Evolutionary conservation across 1,284 basidiomycete genomes (phyloP).

Genomic region (Farysia itapuensis): DNA sequence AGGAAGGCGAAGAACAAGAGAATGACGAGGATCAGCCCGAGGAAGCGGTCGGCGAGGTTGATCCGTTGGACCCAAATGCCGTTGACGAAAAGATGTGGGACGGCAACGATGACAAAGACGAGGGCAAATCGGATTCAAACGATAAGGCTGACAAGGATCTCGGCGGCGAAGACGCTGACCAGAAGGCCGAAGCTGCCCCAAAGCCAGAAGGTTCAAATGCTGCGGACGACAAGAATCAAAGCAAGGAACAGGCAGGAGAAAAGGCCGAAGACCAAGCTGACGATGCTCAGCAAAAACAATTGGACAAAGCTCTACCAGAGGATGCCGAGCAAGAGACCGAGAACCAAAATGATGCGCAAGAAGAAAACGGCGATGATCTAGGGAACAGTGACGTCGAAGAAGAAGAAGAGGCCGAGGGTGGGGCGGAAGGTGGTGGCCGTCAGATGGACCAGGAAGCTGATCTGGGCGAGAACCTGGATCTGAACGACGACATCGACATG

Average conservation of each 20-base stretch:
- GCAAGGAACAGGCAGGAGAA: slow-evolving; percentile 62
- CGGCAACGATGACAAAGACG: slow-evolving; percentile 72
- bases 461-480: slow-evolving; percentile 57
- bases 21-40: slow-evolving; percentile 68
- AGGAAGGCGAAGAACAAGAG: slow-evolving; percentile 65
- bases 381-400: slow-evolving; percentile 54
- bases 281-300: slow-evolving; percentile 62
- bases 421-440: slow-evolving; percentile 60
- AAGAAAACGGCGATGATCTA: slow-evolving; percentile 42
- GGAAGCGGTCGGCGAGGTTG: slow-evolving; percentile 81
- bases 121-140: slow-evolving; percentile 55
- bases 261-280: no score
- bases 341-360: slow-evolving; percentile 23
- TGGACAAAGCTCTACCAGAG: slow-evolving; percentile 63
- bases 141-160: slow-evolving; percentile 61
- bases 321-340: slow-evolving; percentile 28
- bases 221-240: slow-evolving; percentile 49
- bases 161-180: slow-evolving; percentile 59
- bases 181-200: slow-evolving; percentile 30
- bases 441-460: slow-evolving; percentile 56
- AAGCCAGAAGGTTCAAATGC: slow-evolving; percentile 21
- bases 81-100: slow-evolving; percentile 98
- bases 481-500: slow-evolving; percentile 53
- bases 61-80: slow-evolving; percentile 79
- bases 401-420: slow-evolving; percentile 57